Evolutionary conservation across 129 eudicot species (phyloP).

Genomic region (Apium graveolens): DNA sequence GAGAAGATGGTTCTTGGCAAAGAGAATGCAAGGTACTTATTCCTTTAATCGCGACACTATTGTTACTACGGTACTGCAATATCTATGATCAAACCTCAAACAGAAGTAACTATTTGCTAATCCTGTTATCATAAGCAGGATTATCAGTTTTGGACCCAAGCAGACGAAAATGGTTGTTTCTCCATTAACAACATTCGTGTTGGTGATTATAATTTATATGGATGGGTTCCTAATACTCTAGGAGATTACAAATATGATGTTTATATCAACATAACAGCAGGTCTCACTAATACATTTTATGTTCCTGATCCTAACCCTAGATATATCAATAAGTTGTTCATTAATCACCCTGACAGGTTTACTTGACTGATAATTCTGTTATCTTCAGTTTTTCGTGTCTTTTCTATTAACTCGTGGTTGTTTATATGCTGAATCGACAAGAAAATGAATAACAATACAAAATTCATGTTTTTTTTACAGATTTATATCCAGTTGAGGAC

Average conservation of each 20-base stretch:
- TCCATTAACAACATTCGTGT: slow-evolving; percentile 41
- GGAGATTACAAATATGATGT: slow-evolving; percentile 63
- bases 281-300: no score
- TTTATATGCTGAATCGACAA: neutral
- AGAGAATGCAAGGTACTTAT: slow-evolving; percentile 82
- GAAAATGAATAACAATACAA: neutral
- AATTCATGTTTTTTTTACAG: slow-evolving; percentile 16
- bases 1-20: slow-evolving; percentile 93
- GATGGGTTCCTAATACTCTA: slow-evolving; percentile 62
- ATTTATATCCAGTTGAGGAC: slow-evolving; percentile 62
- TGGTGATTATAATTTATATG: slow-evolving; percentile 63
- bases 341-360: slow-evolving; percentile 73
- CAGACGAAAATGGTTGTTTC: slow-evolving; percentile 59
- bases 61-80: neutral
- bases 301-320: slow-evolving; percentile 71
- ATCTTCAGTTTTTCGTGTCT: neutral
- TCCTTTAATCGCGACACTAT: neutral
- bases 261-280: slow-evolving; percentile 39
- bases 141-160: slow-evolving; percentile 82
- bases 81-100: neutral
- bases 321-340: slow-evolving; percentile 51
- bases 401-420: neutral
- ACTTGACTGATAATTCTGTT: slow-evolving; percentile 2
- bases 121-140: slow-evolving; percentile 29
- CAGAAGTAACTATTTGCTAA: neutral